phyloP scores from a whole-genome alignment of 2,329 filamentous ascomycete species.

The Talaromyces pinophilus region DNA sequence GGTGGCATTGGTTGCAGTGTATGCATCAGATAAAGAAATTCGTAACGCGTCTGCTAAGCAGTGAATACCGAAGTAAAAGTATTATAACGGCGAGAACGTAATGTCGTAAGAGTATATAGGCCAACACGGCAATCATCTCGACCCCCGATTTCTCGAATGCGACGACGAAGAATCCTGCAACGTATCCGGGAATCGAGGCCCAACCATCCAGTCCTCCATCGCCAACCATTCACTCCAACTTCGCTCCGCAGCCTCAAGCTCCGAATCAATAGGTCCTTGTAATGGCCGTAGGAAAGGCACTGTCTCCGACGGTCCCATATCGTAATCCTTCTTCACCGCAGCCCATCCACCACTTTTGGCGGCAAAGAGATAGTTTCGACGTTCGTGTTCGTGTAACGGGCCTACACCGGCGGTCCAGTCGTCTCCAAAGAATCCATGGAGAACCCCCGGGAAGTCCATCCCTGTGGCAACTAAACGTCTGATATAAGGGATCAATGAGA shows the following conservation, averaged over 20 bases:
- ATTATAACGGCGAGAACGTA: not conserved
- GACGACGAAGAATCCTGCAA: slow-evolving; percentile 43
- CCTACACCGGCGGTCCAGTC: slow-evolving; percentile 82
- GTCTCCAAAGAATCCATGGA: slow-evolving; percentile 96
- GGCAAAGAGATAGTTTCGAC: slow-evolving; percentile 91
- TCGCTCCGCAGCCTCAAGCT: slow-evolving; percentile 79
- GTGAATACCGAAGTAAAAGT: not conserved
- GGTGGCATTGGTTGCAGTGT: not conserved
- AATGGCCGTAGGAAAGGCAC: slow-evolving; percentile 85
- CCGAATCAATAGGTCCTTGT: slow-evolving; percentile 71
- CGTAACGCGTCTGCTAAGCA: slow-evolving; percentile 5
- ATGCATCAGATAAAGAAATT: slow-evolving; percentile 15
- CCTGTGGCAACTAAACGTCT: slow-evolving; percentile 87
- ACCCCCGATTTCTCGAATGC: slow-evolving; percentile 36
- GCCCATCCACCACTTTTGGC: slow-evolving; percentile 92
- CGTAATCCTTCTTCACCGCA: slow-evolving; percentile 85
- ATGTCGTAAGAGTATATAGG: not conserved
- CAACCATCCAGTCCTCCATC: slow-evolving; percentile 99
- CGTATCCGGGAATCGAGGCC: slow-evolving; percentile 67
- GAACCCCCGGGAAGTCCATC: slow-evolving; percentile 80
- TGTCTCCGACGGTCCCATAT: slow-evolving; percentile 78
- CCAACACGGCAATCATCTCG: slow-evolving; percentile 29
- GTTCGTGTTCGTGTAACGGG: slow-evolving; percentile 80
- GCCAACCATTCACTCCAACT: slow-evolving; percentile 93
- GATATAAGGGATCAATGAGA: slow-evolving; percentile 84